phyloP scores from a whole-genome alignment of 305 asterid genomes.

The Fraxinus sp. region DNA sequence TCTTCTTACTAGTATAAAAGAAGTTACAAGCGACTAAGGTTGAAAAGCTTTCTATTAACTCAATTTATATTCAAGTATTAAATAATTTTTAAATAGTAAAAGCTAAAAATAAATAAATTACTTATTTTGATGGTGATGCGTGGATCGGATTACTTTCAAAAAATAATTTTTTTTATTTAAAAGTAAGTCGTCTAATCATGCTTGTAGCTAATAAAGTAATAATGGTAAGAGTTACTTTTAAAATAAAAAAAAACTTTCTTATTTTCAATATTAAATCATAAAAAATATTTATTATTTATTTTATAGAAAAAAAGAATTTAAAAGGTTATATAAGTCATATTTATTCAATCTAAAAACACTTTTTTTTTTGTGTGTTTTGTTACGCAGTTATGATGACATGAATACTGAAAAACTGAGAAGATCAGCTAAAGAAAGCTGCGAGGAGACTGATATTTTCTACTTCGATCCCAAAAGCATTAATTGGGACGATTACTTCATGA shows the following conservation, averaged over 20 bases:
- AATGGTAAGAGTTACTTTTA: background rate
- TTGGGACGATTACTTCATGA: constrained; percentile 73
- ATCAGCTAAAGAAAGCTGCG: constrained; percentile 31
- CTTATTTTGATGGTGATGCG: too few relatives aligned
- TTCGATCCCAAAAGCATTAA: constrained; percentile 64
- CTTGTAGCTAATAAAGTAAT: too few relatives aligned
- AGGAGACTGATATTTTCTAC: constrained; percentile 39
- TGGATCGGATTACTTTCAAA: too few relatives aligned
- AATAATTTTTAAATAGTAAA: too few relatives aligned
- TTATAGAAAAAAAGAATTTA: background rate
- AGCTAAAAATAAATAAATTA: too few relatives aligned
- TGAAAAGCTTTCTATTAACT: background rate
- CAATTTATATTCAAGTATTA: too few relatives aligned
- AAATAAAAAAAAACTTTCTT: too few relatives aligned
- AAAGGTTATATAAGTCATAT: background rate
- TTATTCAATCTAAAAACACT: background rate
- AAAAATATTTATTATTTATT: too few relatives aligned
- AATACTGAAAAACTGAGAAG: constrained; percentile 66
- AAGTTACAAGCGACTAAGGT: background rate
- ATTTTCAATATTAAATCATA: too few relatives aligned
- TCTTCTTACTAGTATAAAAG: background rate
- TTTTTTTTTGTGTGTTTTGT: background rate
- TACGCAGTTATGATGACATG: constrained; percentile 64
- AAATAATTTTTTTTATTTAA: too few relatives aligned
- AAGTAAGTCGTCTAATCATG: too few relatives aligned